phyloP scores from a whole-genome alignment of 108 stramenopile genomes.

The Nitzschia putrida region DNA sequence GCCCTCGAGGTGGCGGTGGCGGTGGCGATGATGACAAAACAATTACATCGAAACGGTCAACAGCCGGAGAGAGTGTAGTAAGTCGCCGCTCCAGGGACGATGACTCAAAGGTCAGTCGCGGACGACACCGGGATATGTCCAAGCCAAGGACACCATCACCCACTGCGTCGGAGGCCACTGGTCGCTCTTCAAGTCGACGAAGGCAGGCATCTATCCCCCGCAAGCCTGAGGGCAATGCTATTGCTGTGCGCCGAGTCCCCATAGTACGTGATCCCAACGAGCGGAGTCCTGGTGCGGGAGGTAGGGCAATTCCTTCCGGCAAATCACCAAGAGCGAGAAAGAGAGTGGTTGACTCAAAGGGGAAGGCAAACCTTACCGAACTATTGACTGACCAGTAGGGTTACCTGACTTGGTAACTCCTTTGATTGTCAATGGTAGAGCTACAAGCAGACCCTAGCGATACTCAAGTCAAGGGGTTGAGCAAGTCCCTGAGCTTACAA shows the following conservation, averaged over 20 bases:
- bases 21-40: background rate
- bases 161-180: background rate
- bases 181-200: constrained; percentile 9
- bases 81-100: constrained; percentile 11
- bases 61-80: background rate
- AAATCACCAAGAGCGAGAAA: constrained; percentile 1
- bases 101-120: background rate
- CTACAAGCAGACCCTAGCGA: no score
- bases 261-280: constrained; percentile 6
- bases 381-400: no score
- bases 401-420: no score
- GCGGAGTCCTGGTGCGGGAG: background rate
- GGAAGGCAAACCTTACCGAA: no score
- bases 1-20: background rate
- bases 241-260: constrained; percentile 3
- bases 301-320: background rate
- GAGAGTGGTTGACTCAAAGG: background rate
- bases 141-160: constrained; percentile 11
- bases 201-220: constrained; percentile 4
- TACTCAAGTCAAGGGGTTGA: no score
- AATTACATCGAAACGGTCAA: background rate
- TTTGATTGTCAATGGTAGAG: no score
- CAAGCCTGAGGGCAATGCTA: constrained; percentile 6
- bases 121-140: background rate
- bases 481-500: no score